Evolutionary conservation across 176 grass and related monocot genomes (phyloP).

Genomic region (Oryza australiensis): DNA sequence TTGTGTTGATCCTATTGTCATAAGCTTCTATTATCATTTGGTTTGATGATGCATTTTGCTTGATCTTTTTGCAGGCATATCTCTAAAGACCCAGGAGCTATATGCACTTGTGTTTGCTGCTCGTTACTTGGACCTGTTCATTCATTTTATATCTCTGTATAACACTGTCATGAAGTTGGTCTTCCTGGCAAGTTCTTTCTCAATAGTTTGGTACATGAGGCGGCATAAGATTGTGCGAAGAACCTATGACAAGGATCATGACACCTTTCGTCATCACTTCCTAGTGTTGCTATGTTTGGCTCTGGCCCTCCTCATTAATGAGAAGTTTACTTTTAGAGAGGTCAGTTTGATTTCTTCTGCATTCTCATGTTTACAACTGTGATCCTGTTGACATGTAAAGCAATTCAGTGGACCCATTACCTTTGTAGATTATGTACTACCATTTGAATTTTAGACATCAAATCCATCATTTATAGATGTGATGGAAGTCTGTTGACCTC

Average conservation of each 20-base stretch:
- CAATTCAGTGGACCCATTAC: neutral
- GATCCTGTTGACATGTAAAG: neutral
- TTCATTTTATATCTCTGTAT: slow-evolving; percentile 71
- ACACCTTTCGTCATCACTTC: slow-evolving; percentile 81
- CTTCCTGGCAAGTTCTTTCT: slow-evolving; percentile 91
- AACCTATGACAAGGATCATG: slow-evolving; percentile 89
- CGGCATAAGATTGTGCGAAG: slow-evolving; percentile 85
- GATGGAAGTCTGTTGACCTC: neutral
- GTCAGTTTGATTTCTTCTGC: slow-evolving; percentile 40
- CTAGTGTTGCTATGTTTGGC: slow-evolving; percentile 75
- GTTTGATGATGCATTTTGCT: neutral
- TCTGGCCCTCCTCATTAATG: slow-evolving; percentile 80
- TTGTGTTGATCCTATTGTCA: neutral
- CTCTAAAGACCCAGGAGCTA: slow-evolving; percentile 93
- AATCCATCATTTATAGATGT: slow-evolving; percentile 14
- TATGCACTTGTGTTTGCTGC: slow-evolving; percentile 93
- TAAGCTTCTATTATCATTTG: neutral
- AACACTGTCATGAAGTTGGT: slow-evolving; percentile 94
- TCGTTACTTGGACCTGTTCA: slow-evolving; percentile 88
- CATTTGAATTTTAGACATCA: slow-evolving; percentile 6
- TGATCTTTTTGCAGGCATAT: slow-evolving; percentile 61
- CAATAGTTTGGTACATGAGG: slow-evolving; percentile 95
- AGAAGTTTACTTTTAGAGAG: slow-evolving; percentile 86
- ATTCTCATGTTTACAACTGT: neutral
- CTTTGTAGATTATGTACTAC: neutral